phyloP scores from a whole-genome alignment of 1,284 basidiomycete genomes.

The Papiliotrema nemorosa region DNA sequence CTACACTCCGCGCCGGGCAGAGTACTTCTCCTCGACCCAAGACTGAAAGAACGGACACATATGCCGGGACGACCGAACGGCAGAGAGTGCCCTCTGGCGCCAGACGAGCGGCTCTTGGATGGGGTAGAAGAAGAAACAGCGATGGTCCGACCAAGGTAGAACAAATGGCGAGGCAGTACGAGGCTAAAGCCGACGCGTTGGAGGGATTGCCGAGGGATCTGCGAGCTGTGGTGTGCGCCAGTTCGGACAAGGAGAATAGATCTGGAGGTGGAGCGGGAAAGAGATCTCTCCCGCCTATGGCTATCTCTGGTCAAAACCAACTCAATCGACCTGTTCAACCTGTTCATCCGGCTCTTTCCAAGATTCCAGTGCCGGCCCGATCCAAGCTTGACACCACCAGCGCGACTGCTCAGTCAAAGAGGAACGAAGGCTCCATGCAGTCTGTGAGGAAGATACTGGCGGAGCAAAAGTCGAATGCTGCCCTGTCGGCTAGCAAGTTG shows the following conservation, averaged over 20 bases:
- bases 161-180: conserved; percentile 1
- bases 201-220: background rate
- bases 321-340: too few relatives aligned
- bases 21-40: too few relatives aligned
- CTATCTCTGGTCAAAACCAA: background rate
- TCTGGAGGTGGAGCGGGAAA: background rate
- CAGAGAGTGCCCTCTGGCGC: conserved; percentile 26
- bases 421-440: too few relatives aligned
- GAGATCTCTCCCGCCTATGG: background rate
- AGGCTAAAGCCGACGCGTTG: background rate
- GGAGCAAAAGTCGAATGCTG: too few relatives aligned
- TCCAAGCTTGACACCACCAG: too few relatives aligned
- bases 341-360: too few relatives aligned
- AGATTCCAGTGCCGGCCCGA: too few relatives aligned
- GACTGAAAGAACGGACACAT: too few relatives aligned
- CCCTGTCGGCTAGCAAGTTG: too few relatives aligned
- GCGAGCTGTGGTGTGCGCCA: background rate
- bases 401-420: too few relatives aligned
- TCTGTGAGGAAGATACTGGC: too few relatives aligned
- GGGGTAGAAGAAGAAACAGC: conserved; percentile 33
- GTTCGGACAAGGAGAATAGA: background rate
- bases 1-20: background rate
- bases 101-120: conserved; percentile 35
- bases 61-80: conserved; percentile 2
- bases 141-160: conserved; percentile 25